Base-by-base conservation (phyloP, 768 basidiomycete genomes). In the Mycena sanguinolenta region DNA sequence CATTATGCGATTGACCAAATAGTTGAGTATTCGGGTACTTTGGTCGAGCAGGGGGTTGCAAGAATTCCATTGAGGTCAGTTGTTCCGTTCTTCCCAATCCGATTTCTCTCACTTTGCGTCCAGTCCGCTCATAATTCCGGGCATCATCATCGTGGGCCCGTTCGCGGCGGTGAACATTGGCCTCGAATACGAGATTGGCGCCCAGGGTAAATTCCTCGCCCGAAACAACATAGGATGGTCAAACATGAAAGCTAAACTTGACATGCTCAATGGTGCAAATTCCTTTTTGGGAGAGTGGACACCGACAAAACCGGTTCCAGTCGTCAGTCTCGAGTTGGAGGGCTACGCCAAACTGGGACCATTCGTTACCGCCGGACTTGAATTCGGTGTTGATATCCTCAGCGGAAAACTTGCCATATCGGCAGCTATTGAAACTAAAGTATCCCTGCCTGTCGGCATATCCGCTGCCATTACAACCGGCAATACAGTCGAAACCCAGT, bases 221-320 rank as follows among this genome's bases (percentile, higher is more conserved):
- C 63, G 63, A 2, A 63, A 54, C 53, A 63, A 63, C 19, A 63
- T 63, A 12, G 63, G 63, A 1, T 63, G 63, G 63, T 63, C 63
- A 5, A 21, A 63, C 14, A 63, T 63, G 63, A 63, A 34, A 1
- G 63, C 63, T 17, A 38, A 53, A 6, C 2, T 63, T 16, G 63
- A 63, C 39, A 38, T 63, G 50, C 12, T 63, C 9, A 19, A 55
- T 21, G 38, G 38, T 4, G 12, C 6, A 16, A 54, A 63, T 9
- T 63, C 63, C 16, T 28, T 17, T 21, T 53, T 63, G 21, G 61
- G 61, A 23, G 19, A 38, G 16, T 63, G 61, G 61, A 38, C 17
- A 17, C 49, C 3, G 2, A 54, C 36, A 13, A 38, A 4, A 16
- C 63, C 63, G 5, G 53, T 63, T 1, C 63, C 63, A 9, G 9